Conservation (phyloP, 2,329 filamentous ascomycete species). For the Colletotrichum theobromicola region DNA sequence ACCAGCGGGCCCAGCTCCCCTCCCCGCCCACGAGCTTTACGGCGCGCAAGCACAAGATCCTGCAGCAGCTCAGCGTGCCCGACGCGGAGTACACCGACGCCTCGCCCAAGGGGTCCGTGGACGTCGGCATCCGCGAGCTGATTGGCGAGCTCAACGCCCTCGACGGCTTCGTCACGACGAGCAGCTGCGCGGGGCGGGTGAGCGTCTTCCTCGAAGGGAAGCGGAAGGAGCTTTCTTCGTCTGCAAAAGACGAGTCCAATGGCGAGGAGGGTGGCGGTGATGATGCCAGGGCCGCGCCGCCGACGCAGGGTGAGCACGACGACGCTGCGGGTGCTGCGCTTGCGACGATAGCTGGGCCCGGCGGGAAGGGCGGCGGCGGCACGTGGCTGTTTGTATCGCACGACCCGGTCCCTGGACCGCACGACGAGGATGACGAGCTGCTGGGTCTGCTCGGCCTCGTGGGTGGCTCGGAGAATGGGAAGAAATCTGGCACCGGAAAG, state of each 20-base stretch:
- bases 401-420: constrained; percentile 59
- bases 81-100: constrained; percentile 78
- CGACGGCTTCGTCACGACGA: constrained; percentile 85
- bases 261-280: not conserved
- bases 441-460: constrained; percentile 41
- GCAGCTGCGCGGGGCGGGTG: constrained; percentile 87
- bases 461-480: constrained; percentile 28
- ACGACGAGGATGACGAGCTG: constrained; percentile 26
- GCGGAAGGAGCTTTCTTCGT: not conserved
- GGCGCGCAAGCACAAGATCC: constrained; percentile 73
- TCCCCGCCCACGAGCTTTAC: constrained; percentile 48
- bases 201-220: constrained; percentile 87
- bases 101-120: constrained; percentile 88
- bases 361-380: constrained; percentile 86
- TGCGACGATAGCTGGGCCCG: constrained; percentile 61
- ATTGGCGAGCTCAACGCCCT: constrained; percentile 79
- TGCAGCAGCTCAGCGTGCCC: constrained; percentile 72
- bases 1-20: constrained; percentile 24
- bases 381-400: constrained; percentile 90
- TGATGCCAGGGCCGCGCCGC: not conserved
- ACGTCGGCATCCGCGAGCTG: constrained; percentile 76
- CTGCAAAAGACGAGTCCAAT: not conserved
- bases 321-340: constrained; percentile 18
- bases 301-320: constrained; percentile 20
- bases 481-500: not conserved